Evolutionary conservation across 257 asterid species (phyloP), one percentile per base, ranked within the genome.

Genomic region (Solanum appendiculatum): DNA sequence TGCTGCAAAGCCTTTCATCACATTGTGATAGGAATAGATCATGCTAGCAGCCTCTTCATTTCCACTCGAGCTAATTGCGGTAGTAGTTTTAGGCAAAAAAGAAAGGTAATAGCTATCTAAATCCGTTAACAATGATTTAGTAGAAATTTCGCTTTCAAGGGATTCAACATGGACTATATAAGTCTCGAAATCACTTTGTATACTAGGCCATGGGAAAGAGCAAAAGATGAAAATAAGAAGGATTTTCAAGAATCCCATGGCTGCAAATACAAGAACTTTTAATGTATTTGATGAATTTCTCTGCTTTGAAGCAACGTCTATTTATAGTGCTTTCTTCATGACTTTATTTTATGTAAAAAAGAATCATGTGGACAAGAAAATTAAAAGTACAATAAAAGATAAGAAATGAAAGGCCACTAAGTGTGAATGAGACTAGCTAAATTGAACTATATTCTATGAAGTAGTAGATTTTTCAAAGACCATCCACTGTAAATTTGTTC

Each of bases 1-100:
- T 4, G 95, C 96, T 2, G 94, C 91, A 37, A 93, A 91, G 0
- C 95, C 95, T 25, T 63, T 87, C 60, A 92, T 69, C 18, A 92
- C 92, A 44, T 89, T 87, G 60, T 44, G 92, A 69, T 92, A 93
- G 3, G 90, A 40, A 60, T 91, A 88, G 0, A 90, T 5, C 34
- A 90, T 77, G 5, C 86, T 86, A 25, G 82, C 33, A 0, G 86
- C 23, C 40, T 48, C 84, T 27, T 86, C 90, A 13, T 60, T 77
- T 78, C 37, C 84, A 1, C 6, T 78, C 13, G 87, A 80, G 40
- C 27, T 77, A 3, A 25, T 34, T 8, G 88, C 23, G 10, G 40
- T 84, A 1, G 23, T 84, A 14, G 5, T 68, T 74, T 74, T 42
- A 2, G 91, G 91, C 34, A 92, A 36, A 88, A 93, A 90, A 33